Percentiles rank a stretch among this genome's conserved stretches.
Conservation (phyloP, 2,329 filamentous ascomycete species). For the Fusarium tjaetaba region DNA sequence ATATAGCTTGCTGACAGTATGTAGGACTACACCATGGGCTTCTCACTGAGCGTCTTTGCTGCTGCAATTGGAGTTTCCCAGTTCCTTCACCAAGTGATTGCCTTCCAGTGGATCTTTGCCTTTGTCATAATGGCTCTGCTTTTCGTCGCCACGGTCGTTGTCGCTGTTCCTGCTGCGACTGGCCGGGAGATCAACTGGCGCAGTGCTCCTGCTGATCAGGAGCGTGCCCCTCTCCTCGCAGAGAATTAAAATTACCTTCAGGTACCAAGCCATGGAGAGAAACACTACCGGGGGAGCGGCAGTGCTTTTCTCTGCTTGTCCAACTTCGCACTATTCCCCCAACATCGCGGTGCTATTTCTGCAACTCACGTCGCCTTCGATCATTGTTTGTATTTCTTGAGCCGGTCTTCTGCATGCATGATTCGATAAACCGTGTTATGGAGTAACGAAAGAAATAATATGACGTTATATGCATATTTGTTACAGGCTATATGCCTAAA, state of each 20-base stretch:
- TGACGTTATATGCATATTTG: slow-evolving; percentile 25
- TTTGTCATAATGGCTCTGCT: slow-evolving; percentile 83
- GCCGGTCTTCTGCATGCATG: slow-evolving; percentile 18
- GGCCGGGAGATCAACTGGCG: slow-evolving; percentile 65
- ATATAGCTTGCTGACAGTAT: slow-evolving; percentile 19
- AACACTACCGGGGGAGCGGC: not conserved
- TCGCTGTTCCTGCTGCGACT: slow-evolving; percentile 72
- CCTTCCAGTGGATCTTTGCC: slow-evolving; percentile 92
- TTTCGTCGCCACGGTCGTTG: slow-evolving; percentile 72
- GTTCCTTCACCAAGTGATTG: slow-evolving; percentile 76
- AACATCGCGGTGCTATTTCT: not conserved
- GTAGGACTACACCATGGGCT: slow-evolving; percentile 79
- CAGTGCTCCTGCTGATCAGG: slow-evolving; percentile 57
- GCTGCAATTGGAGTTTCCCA: slow-evolving; percentile 83
- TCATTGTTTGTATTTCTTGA: slow-evolving; percentile 11
- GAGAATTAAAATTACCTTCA: slow-evolving; percentile 49
- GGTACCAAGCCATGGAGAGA: not conserved
- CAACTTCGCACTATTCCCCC: not conserved
- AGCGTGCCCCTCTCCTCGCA: slow-evolving; percentile 70
- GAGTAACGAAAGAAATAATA: slow-evolving; percentile 24
- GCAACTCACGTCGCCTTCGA: not conserved
- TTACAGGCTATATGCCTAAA: not conserved
- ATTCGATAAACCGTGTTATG: slow-evolving; percentile 13
- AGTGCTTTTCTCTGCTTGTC: not conserved
- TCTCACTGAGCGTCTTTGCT: slow-evolving; percentile 77